phyloP scores from a whole-genome alignment of 257 asterid genomes.

The Catharanthus roseus region DNA sequence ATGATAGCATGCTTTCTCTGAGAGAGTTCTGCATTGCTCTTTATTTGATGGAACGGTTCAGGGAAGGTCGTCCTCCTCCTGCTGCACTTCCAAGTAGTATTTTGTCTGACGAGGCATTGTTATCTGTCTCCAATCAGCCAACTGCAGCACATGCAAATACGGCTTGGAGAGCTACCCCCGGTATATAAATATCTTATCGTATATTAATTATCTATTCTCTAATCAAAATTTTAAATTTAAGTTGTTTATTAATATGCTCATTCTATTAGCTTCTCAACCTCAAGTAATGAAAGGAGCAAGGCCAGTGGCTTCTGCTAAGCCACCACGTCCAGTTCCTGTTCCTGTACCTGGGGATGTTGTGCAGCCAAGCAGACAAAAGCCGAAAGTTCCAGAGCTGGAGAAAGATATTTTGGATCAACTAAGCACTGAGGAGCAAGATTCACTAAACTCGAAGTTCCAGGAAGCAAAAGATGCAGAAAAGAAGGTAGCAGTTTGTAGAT shows the following conservation, averaged over 20 bases:
- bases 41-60: conserved; percentile 84
- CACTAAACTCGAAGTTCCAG: conserved; percentile 68
- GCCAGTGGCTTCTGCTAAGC: conserved; percentile 46
- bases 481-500: conserved; percentile 43
- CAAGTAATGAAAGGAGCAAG: conserved; percentile 49
- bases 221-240: background rate
- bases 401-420: conserved; percentile 86
- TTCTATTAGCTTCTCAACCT: conserved; percentile 51
- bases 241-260: conserved; percentile 8
- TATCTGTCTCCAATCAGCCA: conserved; percentile 50
- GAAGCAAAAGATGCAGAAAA: conserved; percentile 91
- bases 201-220: background rate
- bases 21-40: conserved; percentile 91
- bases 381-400: conserved; percentile 88
- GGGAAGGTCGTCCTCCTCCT: conserved; percentile 93
- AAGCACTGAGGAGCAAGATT: conserved; percentile 85
- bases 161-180: conserved; percentile 67
- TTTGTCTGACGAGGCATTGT: conserved; percentile 54
- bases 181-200: conserved; percentile 25
- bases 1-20: conserved; percentile 91
- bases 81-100: conserved; percentile 56
- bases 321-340: conserved; percentile 89
- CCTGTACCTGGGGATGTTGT: conserved; percentile 54
- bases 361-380: conserved; percentile 59
- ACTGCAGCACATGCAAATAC: conserved; percentile 40